phyloP scores from a whole-genome alignment of 768 basidiomycete species.

The Hortiboletus flavorubellus region DNA sequence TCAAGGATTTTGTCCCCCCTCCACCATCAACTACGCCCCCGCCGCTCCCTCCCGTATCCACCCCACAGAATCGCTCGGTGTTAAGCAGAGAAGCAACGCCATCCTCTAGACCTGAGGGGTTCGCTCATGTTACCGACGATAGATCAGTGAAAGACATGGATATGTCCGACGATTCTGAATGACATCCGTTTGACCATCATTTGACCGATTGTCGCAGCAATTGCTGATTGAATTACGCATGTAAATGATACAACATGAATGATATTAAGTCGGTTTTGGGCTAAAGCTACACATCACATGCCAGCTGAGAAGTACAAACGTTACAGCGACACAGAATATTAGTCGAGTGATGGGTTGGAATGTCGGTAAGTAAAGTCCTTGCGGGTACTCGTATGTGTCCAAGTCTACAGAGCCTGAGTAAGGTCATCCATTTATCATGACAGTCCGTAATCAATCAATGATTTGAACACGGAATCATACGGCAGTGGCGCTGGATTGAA shows the following conservation, averaged over 20 bases:
- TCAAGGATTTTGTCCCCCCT: conserved; percentile 28
- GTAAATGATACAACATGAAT: neutral
- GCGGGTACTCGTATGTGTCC: conserved; percentile 7
- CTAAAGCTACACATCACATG: conserved; percentile 28
- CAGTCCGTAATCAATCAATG: conserved; percentile 18
- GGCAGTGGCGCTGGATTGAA: conserved; percentile 28
- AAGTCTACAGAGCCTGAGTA: conserved; percentile 10
- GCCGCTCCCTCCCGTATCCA: conserved; percentile 28
- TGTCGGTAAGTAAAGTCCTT: conserved; percentile 18
- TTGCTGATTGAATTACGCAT: neutral
- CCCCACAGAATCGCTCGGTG: neutral
- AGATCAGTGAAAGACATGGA: conserved; percentile 24
- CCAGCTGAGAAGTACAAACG: conserved; percentile 24
- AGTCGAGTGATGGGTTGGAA: conserved; percentile 2
- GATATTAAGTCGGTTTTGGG: conserved; percentile 1
- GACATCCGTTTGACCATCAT: neutral
- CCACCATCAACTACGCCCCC: conserved; percentile 34
- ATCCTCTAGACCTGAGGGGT: neutral
- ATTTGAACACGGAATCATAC: conserved; percentile 19
- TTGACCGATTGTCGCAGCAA: neutral
- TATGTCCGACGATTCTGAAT: conserved; percentile 27
- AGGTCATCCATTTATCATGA: conserved; percentile 18
- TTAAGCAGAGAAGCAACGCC: neutral
- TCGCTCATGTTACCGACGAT: conserved; percentile 4
- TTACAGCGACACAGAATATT: conserved; percentile 7